phyloP scores from a whole-genome alignment of 129 eudicot genomes.

The Flaveria brownii region DNA sequence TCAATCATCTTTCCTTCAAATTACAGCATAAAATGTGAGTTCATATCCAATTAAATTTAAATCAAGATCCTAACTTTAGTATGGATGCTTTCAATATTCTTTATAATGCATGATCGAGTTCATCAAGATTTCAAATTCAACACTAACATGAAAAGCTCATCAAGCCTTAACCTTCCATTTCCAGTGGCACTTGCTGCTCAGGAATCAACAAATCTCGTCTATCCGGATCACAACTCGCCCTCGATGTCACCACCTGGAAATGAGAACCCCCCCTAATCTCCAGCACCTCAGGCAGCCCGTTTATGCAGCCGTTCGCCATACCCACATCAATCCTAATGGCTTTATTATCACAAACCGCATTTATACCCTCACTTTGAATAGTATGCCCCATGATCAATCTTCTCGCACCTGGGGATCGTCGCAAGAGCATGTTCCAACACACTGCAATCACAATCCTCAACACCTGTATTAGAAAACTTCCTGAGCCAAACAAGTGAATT shows the following conservation, averaged over 20 bases:
- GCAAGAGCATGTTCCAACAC: slow-evolving; percentile 71
- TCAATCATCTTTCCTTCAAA: too few relatives aligned
- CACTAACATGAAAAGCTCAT: background rate
- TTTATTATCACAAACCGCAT: slow-evolving; percentile 51
- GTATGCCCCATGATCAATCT: slow-evolving; percentile 97
- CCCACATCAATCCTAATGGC: slow-evolving; percentile 94
- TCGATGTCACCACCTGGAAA: slow-evolving; percentile 64
- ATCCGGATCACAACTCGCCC: slow-evolving; percentile 36
- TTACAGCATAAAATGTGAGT: too few relatives aligned
- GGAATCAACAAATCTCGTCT: slow-evolving; percentile 20
- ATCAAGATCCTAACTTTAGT: slow-evolving; percentile 15
- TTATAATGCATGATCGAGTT: background rate
- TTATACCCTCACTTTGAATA: slow-evolving; percentile 74
- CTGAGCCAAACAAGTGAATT: slow-evolving; percentile 68
- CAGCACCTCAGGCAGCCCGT: slow-evolving; percentile 80
- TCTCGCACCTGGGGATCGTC: slow-evolving; percentile 82
- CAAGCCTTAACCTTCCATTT: slow-evolving; percentile 33
- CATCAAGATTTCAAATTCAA: background rate
- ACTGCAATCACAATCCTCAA: slow-evolving; percentile 69
- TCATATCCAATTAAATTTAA: background rate
- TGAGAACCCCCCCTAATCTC: slow-evolving; percentile 52
- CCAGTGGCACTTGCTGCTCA: background rate
- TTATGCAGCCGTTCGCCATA: slow-evolving; percentile 70
- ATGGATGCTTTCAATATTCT: background rate
- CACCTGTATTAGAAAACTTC: slow-evolving; percentile 52